Base-by-base conservation (phyloP, 2,329 filamentous ascomycete genomes). In the Pyrenophora seminiperda region DNA sequence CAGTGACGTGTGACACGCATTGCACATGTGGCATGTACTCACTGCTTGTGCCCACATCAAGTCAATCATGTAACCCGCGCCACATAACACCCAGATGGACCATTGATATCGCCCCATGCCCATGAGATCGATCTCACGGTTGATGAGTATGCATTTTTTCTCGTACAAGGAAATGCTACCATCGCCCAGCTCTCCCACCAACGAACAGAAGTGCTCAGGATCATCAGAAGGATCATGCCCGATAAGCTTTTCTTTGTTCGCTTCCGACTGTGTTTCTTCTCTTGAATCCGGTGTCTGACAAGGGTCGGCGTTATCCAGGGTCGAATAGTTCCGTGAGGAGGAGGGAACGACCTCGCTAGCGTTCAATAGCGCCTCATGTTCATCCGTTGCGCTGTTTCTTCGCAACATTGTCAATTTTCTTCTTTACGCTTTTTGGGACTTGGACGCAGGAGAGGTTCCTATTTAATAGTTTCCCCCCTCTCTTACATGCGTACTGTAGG, bases 11-110 rank as follows among this genome's bases (percentile, higher is more conserved):
- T 27, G 9, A 27, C 24, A 27, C 24, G 24, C 24, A 27, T 27
- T 27, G 24, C 24, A 27, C 24, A 27, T 27, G 24, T 27, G 24
- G 9, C 10, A 27, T 27, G 10, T 27, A 27, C 24, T 27, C 9
- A 27, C 24, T 27, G 79, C 82, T 55, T 84, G 82, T 3, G 82
- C 80, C 80, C 81, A 84, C 38, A 82, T 71, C 18, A 84, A 66
- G 56, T 84, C 82, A 30, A 84, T 73, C 32, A 82, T 66, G 59
- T 82, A 83, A 1, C 81, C 81, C 29, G 82, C 79, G 29, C 81
- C 81, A 54, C 80, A 83, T 0, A 83, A 67, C 3, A 66, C 59
- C 79, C 79, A 83, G 38, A 79, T 71, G 55, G 73, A 79, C 78
- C 78, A 81, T 56, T 82, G 79, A 51, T 82, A 82, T 44, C 66